These are phyloP conservation scores for Solanum chilense DNA, from an alignment of 257 asterid genomes.

Conservation along the genomic window DNA sequence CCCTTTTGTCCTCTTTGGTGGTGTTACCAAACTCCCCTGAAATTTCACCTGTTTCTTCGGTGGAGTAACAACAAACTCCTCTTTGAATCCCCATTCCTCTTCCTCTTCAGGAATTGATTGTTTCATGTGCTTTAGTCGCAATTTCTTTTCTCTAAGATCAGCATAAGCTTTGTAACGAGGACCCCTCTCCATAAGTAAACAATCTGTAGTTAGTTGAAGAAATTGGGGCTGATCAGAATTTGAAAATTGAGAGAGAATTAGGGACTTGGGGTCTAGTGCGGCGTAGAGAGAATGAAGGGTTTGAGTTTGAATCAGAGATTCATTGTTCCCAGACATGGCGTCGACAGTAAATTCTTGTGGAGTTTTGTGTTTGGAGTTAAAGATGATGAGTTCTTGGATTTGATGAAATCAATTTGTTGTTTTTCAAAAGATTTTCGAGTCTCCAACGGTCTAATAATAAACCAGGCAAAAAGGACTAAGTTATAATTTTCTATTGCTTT, in stretches of 20 bases:
- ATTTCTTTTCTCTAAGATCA: slow-evolving; percentile 58
- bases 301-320: slow-evolving; percentile 23
- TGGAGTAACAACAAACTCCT: slow-evolving; percentile 35
- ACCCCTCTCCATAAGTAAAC: slow-evolving; percentile 53
- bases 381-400: background rate
- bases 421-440: slow-evolving; percentile 8
- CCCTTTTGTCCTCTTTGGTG: slow-evolving; percentile 39
- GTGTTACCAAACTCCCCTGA: slow-evolving; percentile 33
- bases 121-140: slow-evolving; percentile 21
- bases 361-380: background rate
- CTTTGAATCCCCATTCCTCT: background rate
- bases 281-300: slow-evolving; percentile 24
- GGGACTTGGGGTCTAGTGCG: slow-evolving; percentile 50
- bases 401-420: background rate
- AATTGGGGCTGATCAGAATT: slow-evolving; percentile 35
- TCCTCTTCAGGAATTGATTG: slow-evolving; percentile 8
- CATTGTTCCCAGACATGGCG: slow-evolving; percentile 45
- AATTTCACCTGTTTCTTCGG: slow-evolving; percentile 66
- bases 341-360: background rate
- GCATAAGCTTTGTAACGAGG: slow-evolving; percentile 73
- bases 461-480: background rate
- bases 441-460: slow-evolving; percentile 62
- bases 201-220: slow-evolving; percentile 40
- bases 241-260: slow-evolving; percentile 53
- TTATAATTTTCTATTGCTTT: background rate